These are phyloP conservation scores for Fusarium multiceps DNA, from an alignment of 2,329 filamentous ascomycete genomes.

Conservation along the genomic window DNA sequence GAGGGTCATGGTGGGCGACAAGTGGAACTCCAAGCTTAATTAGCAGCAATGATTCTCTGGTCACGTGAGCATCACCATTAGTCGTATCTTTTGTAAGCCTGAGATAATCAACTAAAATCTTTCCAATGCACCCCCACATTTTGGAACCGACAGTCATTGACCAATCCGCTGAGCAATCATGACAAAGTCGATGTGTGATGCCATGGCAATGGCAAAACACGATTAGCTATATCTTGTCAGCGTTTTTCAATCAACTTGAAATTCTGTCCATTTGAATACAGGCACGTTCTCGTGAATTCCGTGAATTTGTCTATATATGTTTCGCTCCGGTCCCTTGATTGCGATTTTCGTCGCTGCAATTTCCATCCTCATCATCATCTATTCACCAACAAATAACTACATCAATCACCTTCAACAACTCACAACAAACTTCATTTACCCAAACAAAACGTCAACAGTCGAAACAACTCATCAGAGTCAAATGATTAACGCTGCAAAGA, in stretches of 20 bases:
- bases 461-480: constrained; percentile 20
- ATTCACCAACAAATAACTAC: constrained; percentile 43
- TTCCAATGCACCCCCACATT: constrained; percentile 4
- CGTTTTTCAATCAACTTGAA: constrained; percentile 42
- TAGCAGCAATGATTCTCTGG: neutral
- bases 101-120: constrained; percentile 31
- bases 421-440: constrained; percentile 30
- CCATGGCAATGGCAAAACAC: constrained; percentile 4
- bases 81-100: constrained; percentile 32
- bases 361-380: constrained; percentile 53
- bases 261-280: constrained; percentile 23
- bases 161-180: constrained; percentile 45
- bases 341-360: constrained; percentile 53
- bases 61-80: constrained; percentile 25
- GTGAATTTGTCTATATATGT: constrained; percentile 53
- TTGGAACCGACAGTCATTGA: neutral
- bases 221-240: constrained; percentile 44
- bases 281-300: constrained; percentile 45
- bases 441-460: constrained; percentile 20
- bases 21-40: neutral
- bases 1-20: neutral
- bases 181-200: constrained; percentile 28
- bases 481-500: constrained; percentile 54
- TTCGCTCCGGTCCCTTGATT: constrained; percentile 48
- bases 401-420: constrained; percentile 41